A percentile compares a stretch with the other conserved stretches of the same genome.
These are phyloP conservation scores for Parsonsia alboflavescens DNA, from an alignment of 257 asterid genomes.

Conservation along the genomic window DNA sequence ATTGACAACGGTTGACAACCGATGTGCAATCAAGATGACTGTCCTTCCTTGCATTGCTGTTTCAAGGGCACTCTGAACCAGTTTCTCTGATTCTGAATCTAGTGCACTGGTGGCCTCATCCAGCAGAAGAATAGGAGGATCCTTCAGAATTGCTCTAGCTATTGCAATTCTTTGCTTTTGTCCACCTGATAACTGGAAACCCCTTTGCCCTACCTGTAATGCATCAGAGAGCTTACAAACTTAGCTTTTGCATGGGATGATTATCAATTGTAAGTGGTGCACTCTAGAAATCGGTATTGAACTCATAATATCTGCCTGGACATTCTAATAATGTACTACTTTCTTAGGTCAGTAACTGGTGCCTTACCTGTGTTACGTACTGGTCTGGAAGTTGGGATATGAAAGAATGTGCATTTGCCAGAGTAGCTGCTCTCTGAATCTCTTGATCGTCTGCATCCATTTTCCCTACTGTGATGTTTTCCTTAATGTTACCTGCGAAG, in stretches of 20 bases:
- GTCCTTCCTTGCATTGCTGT: constrained; percentile 73
- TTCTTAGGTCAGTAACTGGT: too few species aligned
- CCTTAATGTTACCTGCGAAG: constrained; percentile 65
- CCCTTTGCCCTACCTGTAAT: constrained; percentile 69
- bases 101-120: constrained; percentile 96
- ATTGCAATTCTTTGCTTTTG: constrained; percentile 89
- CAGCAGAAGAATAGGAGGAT: constrained; percentile 72
- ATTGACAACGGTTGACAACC: constrained; percentile 71
- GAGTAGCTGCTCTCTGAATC: constrained; percentile 51
- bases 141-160: constrained; percentile 75
- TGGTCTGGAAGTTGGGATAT: constrained; percentile 65
- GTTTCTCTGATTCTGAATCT: constrained; percentile 79
- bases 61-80: constrained; percentile 80
- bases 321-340: too few species aligned
- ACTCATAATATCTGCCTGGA: background rate
- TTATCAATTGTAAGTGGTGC: background rate
- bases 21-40: constrained; percentile 75
- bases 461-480: constrained; percentile 67
- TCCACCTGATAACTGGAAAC: constrained; percentile 89
- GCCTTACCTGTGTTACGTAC: constrained; percentile 62
- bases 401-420: constrained; percentile 85
- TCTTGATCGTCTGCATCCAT: constrained; percentile 50
- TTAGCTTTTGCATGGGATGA: constrained; percentile 13
- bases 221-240: constrained; percentile 13
- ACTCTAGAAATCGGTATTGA: background rate